Evolutionary conservation across 345 rosid species (phyloP).

Genomic region (Euphorbia pulcherrima): DNA sequence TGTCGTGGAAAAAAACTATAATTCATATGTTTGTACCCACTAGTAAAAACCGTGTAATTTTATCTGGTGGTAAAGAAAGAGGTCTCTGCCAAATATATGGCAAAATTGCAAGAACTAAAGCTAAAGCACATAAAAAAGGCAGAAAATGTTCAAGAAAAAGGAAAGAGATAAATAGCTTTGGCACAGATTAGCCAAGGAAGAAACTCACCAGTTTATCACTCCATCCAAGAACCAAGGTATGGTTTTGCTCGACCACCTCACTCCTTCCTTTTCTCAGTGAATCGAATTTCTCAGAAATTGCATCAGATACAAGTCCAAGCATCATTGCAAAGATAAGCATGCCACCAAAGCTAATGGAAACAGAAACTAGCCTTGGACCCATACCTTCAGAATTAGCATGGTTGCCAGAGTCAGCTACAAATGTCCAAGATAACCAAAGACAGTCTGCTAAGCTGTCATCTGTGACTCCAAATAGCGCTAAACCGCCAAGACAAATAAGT

Average conservation of each 20-base stretch:
- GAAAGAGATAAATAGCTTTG: slow-evolving; percentile 4
- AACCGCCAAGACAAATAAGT: slow-evolving; percentile 61
- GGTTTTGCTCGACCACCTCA: slow-evolving; percentile 64
- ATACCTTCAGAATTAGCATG: slow-evolving; percentile 66
- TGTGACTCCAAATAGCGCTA: slow-evolving; percentile 61
- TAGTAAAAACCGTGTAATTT: not conserved
- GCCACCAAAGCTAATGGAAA: slow-evolving; percentile 71
- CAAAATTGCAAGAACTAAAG: not conserved
- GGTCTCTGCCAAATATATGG: not conserved
- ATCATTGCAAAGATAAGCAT: slow-evolving; percentile 83
- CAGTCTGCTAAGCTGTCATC: slow-evolving; percentile 57
- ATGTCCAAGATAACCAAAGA: slow-evolving; percentile 78
- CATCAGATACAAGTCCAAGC: slow-evolving; percentile 76
- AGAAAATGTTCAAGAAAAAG: not conserved
- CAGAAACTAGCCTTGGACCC: slow-evolving; percentile 64
- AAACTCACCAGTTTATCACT: slow-evolving; percentile 71
- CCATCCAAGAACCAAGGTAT: slow-evolving; percentile 75
- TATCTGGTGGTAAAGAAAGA: not conserved
- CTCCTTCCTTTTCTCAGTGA: slow-evolving; percentile 70
- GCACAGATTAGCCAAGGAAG: slow-evolving; percentile 11
- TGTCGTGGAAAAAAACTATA: not conserved
- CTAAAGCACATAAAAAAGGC: not conserved
- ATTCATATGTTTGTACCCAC: not conserved
- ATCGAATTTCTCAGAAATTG: slow-evolving; percentile 73
- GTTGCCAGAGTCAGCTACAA: slow-evolving; percentile 59